These are phyloP conservation scores for Proliferodiscus dingleyae DNA, from an alignment of 2,329 filamentous ascomycete genomes.

Conservation along the genomic window DNA sequence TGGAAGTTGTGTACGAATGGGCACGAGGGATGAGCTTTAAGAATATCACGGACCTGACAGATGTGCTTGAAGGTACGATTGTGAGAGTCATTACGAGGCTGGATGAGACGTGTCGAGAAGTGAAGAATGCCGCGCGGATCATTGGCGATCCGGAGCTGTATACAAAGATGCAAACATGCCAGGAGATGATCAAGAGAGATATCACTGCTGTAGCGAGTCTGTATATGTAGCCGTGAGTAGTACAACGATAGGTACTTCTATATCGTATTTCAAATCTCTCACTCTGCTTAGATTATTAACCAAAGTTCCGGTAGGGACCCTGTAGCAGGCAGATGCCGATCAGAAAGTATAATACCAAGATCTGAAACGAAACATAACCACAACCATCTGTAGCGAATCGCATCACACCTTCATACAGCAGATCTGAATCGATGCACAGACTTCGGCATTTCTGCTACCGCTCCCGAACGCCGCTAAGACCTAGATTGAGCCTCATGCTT, in stretches of 20 bases:
- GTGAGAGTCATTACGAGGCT: slow-evolving; percentile 89
- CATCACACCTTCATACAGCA: background rate
- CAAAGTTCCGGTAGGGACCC: too few relatives aligned
- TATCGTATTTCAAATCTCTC: too few relatives aligned
- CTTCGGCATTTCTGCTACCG: background rate
- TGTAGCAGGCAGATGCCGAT: background rate
- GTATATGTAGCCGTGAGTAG: slow-evolving; percentile 65
- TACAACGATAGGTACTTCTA: too few relatives aligned
- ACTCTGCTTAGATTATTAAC: too few relatives aligned
- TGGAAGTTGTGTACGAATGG: slow-evolving; percentile 99
- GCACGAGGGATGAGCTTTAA: slow-evolving; percentile 97
- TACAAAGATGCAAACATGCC: slow-evolving; percentile 93
- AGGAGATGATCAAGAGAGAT: slow-evolving; percentile 96
- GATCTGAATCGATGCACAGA: background rate
- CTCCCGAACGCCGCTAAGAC: background rate
- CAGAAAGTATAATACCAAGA: background rate
- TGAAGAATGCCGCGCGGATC: slow-evolving; percentile 93
- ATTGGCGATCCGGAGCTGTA: slow-evolving; percentile 92
- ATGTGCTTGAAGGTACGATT: slow-evolving; percentile 95
- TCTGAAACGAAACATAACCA: background rate
- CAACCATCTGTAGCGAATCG: background rate
- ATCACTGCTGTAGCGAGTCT: slow-evolving; percentile 85
- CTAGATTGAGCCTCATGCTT: background rate
- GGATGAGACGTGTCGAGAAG: slow-evolving; percentile 94
- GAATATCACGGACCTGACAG: slow-evolving; percentile 91